A percentile compares a stretch with the other conserved stretches of the same genome.
These are phyloP conservation scores for Eimeria sp. DNA, from an alignment of 169 alveolate species.

Conservation along the genomic window DNA sequence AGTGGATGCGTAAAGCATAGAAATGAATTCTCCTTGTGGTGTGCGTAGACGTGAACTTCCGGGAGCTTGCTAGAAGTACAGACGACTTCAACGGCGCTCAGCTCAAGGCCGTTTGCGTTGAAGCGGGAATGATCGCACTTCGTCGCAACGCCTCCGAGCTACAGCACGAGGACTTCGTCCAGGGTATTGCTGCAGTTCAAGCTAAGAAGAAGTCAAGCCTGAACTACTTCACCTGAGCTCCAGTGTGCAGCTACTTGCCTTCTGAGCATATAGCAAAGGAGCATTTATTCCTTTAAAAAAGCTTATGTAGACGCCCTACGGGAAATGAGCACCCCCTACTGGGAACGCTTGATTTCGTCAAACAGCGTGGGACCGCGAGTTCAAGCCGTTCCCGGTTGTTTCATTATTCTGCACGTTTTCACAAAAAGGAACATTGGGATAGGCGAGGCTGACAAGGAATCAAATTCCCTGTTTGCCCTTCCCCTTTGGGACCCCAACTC, in stretches of 20 bases:
- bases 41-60: constrained; percentile 94
- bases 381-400: not conserved
- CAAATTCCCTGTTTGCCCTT: not conserved
- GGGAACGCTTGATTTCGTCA: not conserved
- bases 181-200: constrained; percentile 98
- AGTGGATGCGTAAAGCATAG: too few species aligned
- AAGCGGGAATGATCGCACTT: constrained; percentile 99
- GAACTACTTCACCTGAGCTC: constrained; percentile 96
- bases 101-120: constrained; percentile 98
- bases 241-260: not conserved
- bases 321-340: not conserved
- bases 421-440: not conserved
- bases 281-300: not conserved
- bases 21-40: not conserved
- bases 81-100: constrained; percentile 98
- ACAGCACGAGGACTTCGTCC: constrained; percentile 99
- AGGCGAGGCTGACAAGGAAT: not conserved
- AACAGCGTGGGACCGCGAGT: not conserved
- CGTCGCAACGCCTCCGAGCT: constrained; percentile 97
- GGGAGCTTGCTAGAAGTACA: constrained; percentile 98
- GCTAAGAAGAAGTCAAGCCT: constrained; percentile 99
- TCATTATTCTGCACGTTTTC: not conserved
- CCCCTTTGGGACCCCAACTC: constrained; percentile 15
- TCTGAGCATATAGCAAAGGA: not conserved
- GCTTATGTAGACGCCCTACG: not conserved